Percentiles rank a stretch among this genome's conserved stretches.
Evolutionary conservation across 2,329 filamentous ascomycete species (phyloP).

Genomic region (Colletotrichum echinochloae): DNA sequence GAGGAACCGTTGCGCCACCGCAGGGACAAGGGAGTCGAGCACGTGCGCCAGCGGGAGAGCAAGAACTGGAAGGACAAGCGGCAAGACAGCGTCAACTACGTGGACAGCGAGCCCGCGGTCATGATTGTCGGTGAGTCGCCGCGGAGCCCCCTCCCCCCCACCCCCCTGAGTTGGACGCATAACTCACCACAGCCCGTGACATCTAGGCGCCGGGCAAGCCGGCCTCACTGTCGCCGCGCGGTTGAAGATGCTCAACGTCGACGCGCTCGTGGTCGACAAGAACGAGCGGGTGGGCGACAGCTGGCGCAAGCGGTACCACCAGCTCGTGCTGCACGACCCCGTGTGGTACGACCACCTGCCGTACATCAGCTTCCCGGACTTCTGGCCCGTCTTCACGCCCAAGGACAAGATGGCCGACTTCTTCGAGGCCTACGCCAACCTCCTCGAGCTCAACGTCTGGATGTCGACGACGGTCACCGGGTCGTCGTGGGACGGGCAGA

Average conservation of each 20-base stretch:
- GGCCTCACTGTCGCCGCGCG: conserved; percentile 65
- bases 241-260: conserved; percentile 65
- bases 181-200: no score
- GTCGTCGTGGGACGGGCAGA: conserved; percentile 60
- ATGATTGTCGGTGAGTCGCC: conserved; percentile 41
- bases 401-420: conserved; percentile 76
- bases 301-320: conserved; percentile 69
- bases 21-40: conserved; percentile 62
- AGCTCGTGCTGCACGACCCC: conserved; percentile 72
- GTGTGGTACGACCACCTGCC: conserved; percentile 70
- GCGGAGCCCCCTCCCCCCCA: background rate
- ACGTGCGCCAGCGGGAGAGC: conserved; percentile 56
- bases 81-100: conserved; percentile 37
- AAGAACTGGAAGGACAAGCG: conserved; percentile 44
- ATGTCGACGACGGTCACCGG: conserved; percentile 60
- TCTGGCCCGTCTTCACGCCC: conserved; percentile 75
- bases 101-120: conserved; percentile 37
- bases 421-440: conserved; percentile 70
- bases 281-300: conserved; percentile 67
- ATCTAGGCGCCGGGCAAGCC: conserved; percentile 58
- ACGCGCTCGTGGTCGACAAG: conserved; percentile 64
- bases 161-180: background rate
- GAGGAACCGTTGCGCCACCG: conserved; percentile 58
- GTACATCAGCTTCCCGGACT: conserved; percentile 70
- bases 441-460: conserved; percentile 75